Evolutionary conservation across 1,139 yeast species (phyloP).

Genomic region (Yamadazyma buinensis): DNA sequence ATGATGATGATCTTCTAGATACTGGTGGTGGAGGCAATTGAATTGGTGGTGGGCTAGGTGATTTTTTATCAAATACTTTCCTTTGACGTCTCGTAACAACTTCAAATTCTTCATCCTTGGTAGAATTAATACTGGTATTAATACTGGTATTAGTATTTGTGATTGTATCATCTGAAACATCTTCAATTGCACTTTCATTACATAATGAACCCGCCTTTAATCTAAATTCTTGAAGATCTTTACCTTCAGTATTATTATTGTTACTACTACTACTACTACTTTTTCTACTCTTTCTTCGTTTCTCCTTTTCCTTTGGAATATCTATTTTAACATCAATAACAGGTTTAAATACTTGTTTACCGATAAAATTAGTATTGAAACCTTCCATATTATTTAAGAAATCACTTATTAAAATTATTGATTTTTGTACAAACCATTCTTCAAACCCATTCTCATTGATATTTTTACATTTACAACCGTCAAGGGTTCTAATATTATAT

Average conservation of each 20-base stretch:
- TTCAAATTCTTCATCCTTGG: conserved; percentile 30
- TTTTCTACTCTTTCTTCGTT: conserved; percentile 27
- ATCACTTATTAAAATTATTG: conserved; percentile 19
- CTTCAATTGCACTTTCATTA: conserved; percentile 13
- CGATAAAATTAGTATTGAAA: conserved; percentile 52
- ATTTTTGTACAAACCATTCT: conserved; percentile 21
- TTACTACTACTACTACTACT: conserved; percentile 17
- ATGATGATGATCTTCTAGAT: background rate
- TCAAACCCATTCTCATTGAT: conserved; percentile 13
- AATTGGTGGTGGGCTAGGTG: conserved; percentile 9
- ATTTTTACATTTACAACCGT: conserved; percentile 24
- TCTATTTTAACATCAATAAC: conserved; percentile 39
- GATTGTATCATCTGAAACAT: conserved; percentile 4
- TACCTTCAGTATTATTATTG: conserved; percentile 14
- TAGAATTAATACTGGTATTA: background rate
- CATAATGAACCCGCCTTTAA: conserved; percentile 7
- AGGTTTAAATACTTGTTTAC: conserved; percentile 43
- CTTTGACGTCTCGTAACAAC: conserved; percentile 24
- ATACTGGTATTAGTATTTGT: background rate
- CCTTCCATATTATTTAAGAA: conserved; percentile 31
- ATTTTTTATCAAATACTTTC: conserved; percentile 12
- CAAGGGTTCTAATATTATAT: conserved; percentile 22
- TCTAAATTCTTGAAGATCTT: conserved; percentile 23
- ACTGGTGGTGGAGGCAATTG: background rate
- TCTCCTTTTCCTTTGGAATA: conserved; percentile 11